These are phyloP conservation scores for Rhizophagus prolifer DNA, from an alignment of 192 early-diverging fungal genomes.

Conservation along the genomic window DNA sequence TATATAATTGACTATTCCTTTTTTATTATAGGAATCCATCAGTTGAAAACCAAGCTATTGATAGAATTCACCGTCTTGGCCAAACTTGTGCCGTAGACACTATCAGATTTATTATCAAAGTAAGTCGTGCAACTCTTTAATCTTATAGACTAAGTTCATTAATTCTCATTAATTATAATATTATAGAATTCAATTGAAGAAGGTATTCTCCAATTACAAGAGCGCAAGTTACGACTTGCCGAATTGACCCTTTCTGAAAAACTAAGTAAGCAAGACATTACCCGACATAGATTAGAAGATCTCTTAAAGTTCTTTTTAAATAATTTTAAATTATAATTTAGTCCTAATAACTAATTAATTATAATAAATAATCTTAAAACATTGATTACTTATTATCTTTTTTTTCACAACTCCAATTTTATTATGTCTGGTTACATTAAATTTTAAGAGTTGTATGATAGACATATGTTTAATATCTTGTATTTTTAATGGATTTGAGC, in stretches of 20 bases:
- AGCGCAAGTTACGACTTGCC: slow-evolving; percentile 46
- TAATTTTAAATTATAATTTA: not conserved
- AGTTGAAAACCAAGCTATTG: slow-evolving; percentile 81
- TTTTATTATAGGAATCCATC: slow-evolving; percentile 71
- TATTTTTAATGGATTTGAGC: no score
- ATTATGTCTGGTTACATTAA: no score
- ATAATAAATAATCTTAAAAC: no score
- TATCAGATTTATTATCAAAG: slow-evolving; percentile 63
- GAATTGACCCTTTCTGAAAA: slow-evolving; percentile 44
- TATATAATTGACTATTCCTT: slow-evolving; percentile 47
- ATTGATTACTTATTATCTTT: no score
- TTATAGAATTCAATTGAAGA: slow-evolving; percentile 53
- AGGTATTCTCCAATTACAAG: slow-evolving; percentile 53
- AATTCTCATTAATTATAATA: slow-evolving; percentile 1
- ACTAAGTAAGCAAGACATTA: slow-evolving; percentile 41
- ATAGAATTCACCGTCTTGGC: slow-evolving; percentile 82
- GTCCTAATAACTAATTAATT: no score
- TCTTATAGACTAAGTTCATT: not conserved
- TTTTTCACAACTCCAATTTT: no score
- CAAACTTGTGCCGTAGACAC: slow-evolving; percentile 64
- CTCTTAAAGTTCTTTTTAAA: slow-evolving; percentile 39
- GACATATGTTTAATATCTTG: no score
- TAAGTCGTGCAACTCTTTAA: not conserved
- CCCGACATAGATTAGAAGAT: slow-evolving; percentile 41
- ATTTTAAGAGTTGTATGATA: no score